A percentile compares a stretch with the other conserved stretches of the same genome.
Conservation (phyloP, 2,329 filamentous ascomycete species). For the Ophiosphaerella korrae region DNA sequence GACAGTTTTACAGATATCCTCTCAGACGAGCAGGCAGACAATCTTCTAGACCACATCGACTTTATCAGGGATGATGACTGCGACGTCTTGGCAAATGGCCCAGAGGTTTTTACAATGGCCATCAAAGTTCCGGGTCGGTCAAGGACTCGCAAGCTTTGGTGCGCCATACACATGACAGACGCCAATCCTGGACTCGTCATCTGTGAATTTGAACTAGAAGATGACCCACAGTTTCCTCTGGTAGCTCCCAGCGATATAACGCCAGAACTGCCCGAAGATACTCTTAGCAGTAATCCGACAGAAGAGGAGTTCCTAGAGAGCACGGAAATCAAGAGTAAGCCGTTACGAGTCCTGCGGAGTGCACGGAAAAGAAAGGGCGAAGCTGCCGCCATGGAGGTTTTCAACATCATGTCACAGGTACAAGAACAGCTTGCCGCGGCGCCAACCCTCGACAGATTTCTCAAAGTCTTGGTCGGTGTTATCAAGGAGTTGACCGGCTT, state of each 20-base stretch:
- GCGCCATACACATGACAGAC: conserved; percentile 78
- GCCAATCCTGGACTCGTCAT: conserved; percentile 70
- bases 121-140: conserved; percentile 62
- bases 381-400: conserved; percentile 84
- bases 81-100: conserved; percentile 75
- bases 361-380: conserved; percentile 77
- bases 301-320: conserved; percentile 75
- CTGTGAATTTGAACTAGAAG: conserved; percentile 87
- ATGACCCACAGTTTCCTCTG: conserved; percentile 72
- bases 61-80: conserved; percentile 84
- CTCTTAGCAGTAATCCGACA: conserved; percentile 73
- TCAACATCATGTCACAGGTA: conserved; percentile 89
- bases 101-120: conserved; percentile 82
- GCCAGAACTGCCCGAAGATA: conserved; percentile 72
- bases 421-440: conserved; percentile 83
- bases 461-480: conserved; percentile 83
- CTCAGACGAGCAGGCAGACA: conserved; percentile 81
- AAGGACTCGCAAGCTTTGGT: conserved; percentile 76
- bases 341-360: conserved; percentile 75
- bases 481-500: conserved; percentile 90
- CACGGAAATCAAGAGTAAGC: conserved; percentile 75
- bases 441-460: conserved; percentile 70
- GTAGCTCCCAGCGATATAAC: conserved; percentile 63
- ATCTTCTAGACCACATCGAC: conserved; percentile 82
- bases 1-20: conserved; percentile 82